Percentiles rank a stretch among this genome's conserved stretches.
Evolutionary conservation across 352 stramenopile genomes (phyloP).

Genomic region (Globisporangium nodosum): DNA sequence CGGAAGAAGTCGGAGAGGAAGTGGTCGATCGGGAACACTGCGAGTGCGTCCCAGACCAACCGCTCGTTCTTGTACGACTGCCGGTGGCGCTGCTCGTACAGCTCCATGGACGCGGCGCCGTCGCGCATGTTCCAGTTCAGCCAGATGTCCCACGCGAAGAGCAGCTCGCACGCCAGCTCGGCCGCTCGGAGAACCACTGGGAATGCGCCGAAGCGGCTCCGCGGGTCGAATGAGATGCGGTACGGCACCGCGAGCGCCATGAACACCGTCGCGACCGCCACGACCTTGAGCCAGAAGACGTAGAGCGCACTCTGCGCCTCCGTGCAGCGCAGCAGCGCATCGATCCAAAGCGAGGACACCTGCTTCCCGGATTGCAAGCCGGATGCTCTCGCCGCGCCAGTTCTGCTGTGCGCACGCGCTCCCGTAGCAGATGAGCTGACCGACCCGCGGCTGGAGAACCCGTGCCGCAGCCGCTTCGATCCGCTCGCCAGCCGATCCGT

Average conservation of each 20-base stretch:
- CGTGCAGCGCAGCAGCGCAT: constrained; percentile 33
- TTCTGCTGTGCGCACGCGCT: not conserved
- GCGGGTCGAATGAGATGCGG: constrained; percentile 39
- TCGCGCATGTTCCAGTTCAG: constrained; percentile 61
- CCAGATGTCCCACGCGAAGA: constrained; percentile 56
- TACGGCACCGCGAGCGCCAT: constrained; percentile 48
- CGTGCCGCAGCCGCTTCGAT: not conserved
- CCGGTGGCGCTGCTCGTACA: constrained; percentile 44
- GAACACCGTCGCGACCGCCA: constrained; percentile 30
- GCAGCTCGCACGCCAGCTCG: constrained; percentile 34
- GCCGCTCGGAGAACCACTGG: constrained; percentile 19
- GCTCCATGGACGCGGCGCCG: constrained; percentile 33
- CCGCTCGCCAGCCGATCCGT: not conserved
- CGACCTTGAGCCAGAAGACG: constrained; percentile 41
- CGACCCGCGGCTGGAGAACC: not conserved
- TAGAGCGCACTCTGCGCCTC: constrained; percentile 48
- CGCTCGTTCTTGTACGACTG: constrained; percentile 29
- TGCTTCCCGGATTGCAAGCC: constrained; percentile 3
- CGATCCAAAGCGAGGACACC: constrained; percentile 35
- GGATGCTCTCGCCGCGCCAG: too few relatives aligned
- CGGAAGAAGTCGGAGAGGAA: constrained; percentile 46
- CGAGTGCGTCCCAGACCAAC: constrained; percentile 33
- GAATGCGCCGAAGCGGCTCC: constrained; percentile 19
- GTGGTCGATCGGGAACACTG: constrained; percentile 48
- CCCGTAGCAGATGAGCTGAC: not conserved